Conservation (phyloP, 441 rosid species). For the Gossypium davidsonii region DNA sequence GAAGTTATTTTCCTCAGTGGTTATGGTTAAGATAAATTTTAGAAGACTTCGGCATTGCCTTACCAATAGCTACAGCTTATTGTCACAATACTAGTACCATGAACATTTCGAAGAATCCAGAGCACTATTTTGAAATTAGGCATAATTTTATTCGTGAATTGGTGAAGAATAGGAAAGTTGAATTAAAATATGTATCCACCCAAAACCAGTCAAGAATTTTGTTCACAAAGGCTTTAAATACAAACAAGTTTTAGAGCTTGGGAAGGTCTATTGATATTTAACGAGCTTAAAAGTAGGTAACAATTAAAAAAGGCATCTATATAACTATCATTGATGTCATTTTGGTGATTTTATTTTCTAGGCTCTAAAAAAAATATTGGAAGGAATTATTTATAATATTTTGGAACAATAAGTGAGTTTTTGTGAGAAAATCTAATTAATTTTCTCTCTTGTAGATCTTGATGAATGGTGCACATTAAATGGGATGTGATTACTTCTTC, state of each 20-base stretch:
- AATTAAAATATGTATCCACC: not conserved
- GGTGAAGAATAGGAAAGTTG: not conserved
- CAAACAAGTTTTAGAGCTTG: not conserved
- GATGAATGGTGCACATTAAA: not conserved
- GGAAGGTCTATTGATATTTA: not conserved
- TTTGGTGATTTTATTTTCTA: not conserved
- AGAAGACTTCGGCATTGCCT: not conserved
- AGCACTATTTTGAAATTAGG: not conserved
- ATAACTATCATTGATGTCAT: not conserved
- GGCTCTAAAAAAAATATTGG: not conserved
- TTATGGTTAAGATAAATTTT: not conserved
- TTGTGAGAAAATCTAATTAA: not conserved
- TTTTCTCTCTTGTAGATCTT: not conserved
- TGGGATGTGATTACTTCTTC: not conserved
- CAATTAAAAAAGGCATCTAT: not conserved
- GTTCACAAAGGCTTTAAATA: not conserved
- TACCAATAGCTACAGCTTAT: not conserved
- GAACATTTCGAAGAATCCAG: not conserved
- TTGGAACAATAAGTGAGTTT: not conserved
- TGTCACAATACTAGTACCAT: not conserved
- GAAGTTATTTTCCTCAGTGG: not conserved
- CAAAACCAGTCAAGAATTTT: not conserved
- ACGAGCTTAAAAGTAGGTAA: not conserved
- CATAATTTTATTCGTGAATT: not conserved
- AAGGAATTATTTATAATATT: not conserved